Percentiles rank a stretch among this genome's conserved stretches.
Evolutionary conservation across 2,329 filamentous ascomycete genomes (phyloP).

Genomic region (Alternaria gansuensis): DNA sequence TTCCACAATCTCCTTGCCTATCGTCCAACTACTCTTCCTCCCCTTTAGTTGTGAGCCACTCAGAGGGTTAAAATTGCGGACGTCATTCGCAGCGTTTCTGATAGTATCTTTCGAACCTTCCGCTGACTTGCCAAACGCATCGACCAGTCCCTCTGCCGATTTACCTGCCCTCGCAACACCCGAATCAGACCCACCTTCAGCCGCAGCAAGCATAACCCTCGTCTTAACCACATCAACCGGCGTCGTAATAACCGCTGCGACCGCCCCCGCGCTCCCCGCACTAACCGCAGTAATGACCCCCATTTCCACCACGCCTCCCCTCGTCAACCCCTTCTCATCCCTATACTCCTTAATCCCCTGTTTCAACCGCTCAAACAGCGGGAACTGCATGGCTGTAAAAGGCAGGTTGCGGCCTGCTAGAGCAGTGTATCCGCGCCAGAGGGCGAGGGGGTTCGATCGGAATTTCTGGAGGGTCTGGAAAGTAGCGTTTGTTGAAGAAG

Average conservation of each 20-base stretch:
- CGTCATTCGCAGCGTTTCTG: not conserved
- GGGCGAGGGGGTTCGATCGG: constrained; percentile 62
- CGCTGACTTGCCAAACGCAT: constrained; percentile 54
- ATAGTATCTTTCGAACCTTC: not conserved
- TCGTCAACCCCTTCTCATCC: constrained; percentile 49
- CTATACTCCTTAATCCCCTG: constrained; percentile 60
- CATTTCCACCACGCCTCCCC: constrained; percentile 67
- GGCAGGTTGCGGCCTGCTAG: constrained; percentile 84
- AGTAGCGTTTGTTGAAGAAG: constrained; percentile 59
- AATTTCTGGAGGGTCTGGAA: constrained; percentile 67
- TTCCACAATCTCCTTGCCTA: constrained; percentile 71
- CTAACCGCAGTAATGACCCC: constrained; percentile 75
- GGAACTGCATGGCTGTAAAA: constrained; percentile 88
- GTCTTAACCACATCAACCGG: constrained; percentile 92
- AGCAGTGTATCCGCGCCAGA: constrained; percentile 78
- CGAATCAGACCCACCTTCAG: constrained; percentile 26
- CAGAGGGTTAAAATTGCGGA: not conserved
- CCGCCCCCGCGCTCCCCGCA: constrained; percentile 75
- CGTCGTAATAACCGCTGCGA: constrained; percentile 84
- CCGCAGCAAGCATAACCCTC: constrained; percentile 77
- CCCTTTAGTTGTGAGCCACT: constrained; percentile 19
- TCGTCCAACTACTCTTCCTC: constrained; percentile 60
- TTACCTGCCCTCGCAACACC: constrained; percentile 17
- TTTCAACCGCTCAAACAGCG: constrained; percentile 79
- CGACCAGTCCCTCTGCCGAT: constrained; percentile 38